phyloP scores from a whole-genome alignment of 495 filamentous ascomycete species.

The Sporormia fimetaria region DNA sequence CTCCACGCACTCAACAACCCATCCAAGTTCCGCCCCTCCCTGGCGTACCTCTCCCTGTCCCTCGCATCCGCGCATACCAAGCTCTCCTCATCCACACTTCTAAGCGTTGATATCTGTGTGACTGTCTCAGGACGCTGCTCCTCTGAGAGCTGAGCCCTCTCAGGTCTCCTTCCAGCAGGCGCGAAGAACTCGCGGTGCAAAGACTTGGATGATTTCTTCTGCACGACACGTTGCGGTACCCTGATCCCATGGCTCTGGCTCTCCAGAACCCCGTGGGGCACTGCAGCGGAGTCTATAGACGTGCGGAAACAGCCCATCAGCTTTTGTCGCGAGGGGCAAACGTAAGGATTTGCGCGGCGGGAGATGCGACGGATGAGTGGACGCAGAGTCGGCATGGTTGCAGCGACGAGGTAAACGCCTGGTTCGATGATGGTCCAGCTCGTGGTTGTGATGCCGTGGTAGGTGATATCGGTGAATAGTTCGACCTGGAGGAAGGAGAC shows the following conservation, averaged over 20 bases:
- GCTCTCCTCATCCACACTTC: slow-evolving; percentile 16
- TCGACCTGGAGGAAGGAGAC: slow-evolving; percentile 5
- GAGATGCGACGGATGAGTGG: slow-evolving; percentile 6
- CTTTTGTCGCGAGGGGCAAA: not conserved
- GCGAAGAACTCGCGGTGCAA: too few relatives aligned
- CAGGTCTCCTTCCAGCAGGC: not conserved
- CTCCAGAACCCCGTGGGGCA: too few relatives aligned
- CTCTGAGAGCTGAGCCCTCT: not conserved
- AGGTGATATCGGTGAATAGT: slow-evolving; percentile 9
- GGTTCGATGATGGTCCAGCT: slow-evolving; percentile 14
- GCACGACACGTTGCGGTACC: too few relatives aligned
- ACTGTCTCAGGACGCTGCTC: not conserved
- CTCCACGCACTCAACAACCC: slow-evolving; percentile 8
- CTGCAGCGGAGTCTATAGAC: too few relatives aligned
- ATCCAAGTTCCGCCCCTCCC: slow-evolving; percentile 10
- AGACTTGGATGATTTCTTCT: too few relatives aligned
- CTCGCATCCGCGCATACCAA: slow-evolving; percentile 15
- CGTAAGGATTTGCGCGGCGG: not conserved
- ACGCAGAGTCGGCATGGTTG: slow-evolving; percentile 12
- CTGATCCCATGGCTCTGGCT: too few relatives aligned
- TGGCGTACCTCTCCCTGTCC: slow-evolving; percentile 1
- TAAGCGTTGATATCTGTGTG: not conserved
- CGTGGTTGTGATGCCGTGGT: slow-evolving; percentile 2
- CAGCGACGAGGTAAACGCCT: slow-evolving; percentile 10
- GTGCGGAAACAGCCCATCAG: not conserved